These are phyloP conservation scores for Bolboschoenus planiculmis DNA, from an alignment of 176 grass and related monocot genomes.

Conservation along the genomic window DNA sequence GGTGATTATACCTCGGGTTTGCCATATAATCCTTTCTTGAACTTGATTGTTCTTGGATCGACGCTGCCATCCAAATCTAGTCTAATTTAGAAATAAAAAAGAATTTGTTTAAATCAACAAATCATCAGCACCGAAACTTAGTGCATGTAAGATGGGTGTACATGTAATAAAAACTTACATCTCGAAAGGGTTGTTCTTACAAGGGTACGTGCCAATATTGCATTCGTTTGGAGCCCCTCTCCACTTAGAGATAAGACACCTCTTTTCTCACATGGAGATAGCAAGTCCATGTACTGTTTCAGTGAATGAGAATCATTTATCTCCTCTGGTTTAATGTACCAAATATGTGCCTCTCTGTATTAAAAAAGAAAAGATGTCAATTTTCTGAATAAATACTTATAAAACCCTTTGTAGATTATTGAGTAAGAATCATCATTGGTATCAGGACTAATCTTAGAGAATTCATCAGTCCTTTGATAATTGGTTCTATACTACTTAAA, in stretches of 20 bases:
- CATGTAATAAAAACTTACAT: slow-evolving; percentile 50
- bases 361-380: slow-evolving; percentile 4
- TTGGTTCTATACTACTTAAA: neutral
- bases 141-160: neutral
- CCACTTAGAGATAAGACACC: slow-evolving; percentile 46
- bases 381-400: neutral
- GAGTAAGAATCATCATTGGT: neutral
- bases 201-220: slow-evolving; percentile 56
- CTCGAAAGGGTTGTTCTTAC: slow-evolving; percentile 81
- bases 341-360: slow-evolving; percentile 76
- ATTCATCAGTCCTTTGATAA: neutral
- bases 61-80: slow-evolving; percentile 65
- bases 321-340: slow-evolving; percentile 83
- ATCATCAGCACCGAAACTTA: neutral
- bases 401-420: neutral
- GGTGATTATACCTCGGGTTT: slow-evolving; percentile 75
- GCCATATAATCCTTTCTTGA: slow-evolving; percentile 81
- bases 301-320: slow-evolving; percentile 52
- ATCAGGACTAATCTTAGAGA: neutral
- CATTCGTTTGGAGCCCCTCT: slow-evolving; percentile 47
- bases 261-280: slow-evolving; percentile 64
- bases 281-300: slow-evolving; percentile 62
- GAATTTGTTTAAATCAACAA: neutral
- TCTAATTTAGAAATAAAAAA: slow-evolving; percentile 47
- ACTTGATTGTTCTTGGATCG: slow-evolving; percentile 73